phyloP scores from a whole-genome alignment of 2,329 filamentous ascomycete species.

The Pochonia chlamydosporia region DNA sequence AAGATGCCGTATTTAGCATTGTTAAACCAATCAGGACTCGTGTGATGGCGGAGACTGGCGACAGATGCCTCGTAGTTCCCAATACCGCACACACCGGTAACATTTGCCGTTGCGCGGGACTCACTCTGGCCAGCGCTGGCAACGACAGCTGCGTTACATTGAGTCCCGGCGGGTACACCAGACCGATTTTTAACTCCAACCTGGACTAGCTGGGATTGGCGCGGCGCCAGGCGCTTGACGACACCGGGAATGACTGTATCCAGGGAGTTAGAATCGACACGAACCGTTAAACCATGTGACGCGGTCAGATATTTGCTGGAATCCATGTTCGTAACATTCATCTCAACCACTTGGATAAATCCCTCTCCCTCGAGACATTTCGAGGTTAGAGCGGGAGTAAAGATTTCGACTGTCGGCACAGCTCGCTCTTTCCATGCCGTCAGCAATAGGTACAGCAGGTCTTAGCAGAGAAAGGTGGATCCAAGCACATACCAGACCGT shows the following conservation, averaged over 20 bases:
- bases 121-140: background rate
- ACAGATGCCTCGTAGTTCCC: background rate
- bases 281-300: constrained; percentile 1
- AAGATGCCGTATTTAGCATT: constrained; percentile 54
- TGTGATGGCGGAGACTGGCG: background rate
- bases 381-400: too few relatives aligned
- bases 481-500: too few relatives aligned
- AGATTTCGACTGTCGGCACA: too few relatives aligned
- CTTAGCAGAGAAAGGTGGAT: too few relatives aligned
- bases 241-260: background rate
- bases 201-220: constrained; percentile 5
- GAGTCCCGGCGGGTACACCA: constrained; percentile 1
- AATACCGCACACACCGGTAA: constrained; percentile 1
- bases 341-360: constrained; percentile 6
- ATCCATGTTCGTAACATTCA: constrained; percentile 1
- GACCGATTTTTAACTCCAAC: constrained; percentile 5
- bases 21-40: constrained; percentile 39
- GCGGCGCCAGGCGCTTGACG: constrained; percentile 6
- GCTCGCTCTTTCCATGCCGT: too few relatives aligned
- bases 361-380: constrained; percentile 1
- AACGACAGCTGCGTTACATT: background rate
- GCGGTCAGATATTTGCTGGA: constrained; percentile 1
- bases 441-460: too few relatives aligned
- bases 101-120: background rate
- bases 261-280: constrained; percentile 1